phyloP scores from a whole-genome alignment of 1,284 basidiomycete genomes.

The Ustilago nuda region DNA sequence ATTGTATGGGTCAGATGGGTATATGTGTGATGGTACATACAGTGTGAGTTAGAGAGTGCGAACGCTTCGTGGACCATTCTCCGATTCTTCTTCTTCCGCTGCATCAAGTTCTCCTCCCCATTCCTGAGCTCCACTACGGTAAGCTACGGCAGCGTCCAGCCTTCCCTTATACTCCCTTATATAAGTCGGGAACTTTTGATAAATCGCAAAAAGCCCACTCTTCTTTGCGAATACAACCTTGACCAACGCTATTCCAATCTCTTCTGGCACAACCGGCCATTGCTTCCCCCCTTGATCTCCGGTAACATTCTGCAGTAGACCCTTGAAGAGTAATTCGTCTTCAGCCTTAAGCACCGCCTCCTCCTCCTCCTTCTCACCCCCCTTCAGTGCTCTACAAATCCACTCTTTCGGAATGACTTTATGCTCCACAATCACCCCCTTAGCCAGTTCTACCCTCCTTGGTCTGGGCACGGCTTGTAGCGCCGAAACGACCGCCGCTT shows the following conservation, averaged over 20 bases:
- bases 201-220: constrained; percentile 27
- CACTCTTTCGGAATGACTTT: constrained; percentile 9
- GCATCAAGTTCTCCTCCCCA: constrained; percentile 23
- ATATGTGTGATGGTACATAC: neutral
- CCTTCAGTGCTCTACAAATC: constrained; percentile 7
- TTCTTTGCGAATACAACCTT: constrained; percentile 46
- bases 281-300: neutral
- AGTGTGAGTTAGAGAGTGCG: constrained; percentile 24
- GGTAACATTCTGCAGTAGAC: constrained; percentile 6
- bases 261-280: constrained; percentile 21
- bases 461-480: constrained; percentile 26
- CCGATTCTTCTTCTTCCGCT: constrained; percentile 22
- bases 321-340: constrained; percentile 31
- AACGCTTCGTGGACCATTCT: constrained; percentile 34
- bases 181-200: constrained; percentile 29
- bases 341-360: neutral
- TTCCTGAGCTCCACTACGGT: neutral
- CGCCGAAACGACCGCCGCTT: constrained; percentile 26
- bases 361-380: neutral
- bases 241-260: constrained; percentile 33
- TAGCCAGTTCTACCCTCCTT: constrained; percentile 19
- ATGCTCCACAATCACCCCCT: constrained; percentile 7
- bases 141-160: neutral
- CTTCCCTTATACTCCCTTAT: constrained; percentile 27
- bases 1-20: neutral